phyloP scores from a whole-genome alignment of 306 rosid species.

The Albizia julibrissin region DNA sequence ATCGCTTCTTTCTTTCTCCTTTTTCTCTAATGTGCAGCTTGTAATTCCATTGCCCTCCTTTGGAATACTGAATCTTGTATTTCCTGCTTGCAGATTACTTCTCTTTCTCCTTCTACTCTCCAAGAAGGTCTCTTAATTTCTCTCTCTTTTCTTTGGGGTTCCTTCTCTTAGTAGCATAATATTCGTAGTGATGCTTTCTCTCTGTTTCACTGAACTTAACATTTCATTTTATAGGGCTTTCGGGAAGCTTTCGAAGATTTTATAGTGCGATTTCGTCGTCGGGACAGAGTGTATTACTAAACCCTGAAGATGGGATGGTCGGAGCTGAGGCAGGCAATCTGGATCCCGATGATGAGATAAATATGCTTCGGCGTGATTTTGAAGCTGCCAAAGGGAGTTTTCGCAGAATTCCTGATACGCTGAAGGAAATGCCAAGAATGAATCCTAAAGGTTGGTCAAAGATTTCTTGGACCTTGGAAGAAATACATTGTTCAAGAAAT shows the following conservation, averaged over 20 bases:
- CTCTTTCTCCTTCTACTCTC: conserved; percentile 37
- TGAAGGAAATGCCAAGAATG: conserved; percentile 70
- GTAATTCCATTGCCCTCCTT: conserved; percentile 6
- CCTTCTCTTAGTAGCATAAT: neutral
- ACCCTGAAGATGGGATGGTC: conserved; percentile 18
- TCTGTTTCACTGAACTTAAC: conserved; percentile 23
- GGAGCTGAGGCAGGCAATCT: conserved; percentile 23
- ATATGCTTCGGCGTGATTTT: conserved; percentile 59
- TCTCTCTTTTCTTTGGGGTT: neutral
- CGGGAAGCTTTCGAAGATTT: conserved; percentile 50
- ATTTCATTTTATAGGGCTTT: conserved; percentile 48
- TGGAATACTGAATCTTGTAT: conserved; percentile 19
- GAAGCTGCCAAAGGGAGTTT: conserved; percentile 68
- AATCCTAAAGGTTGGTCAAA: conserved; percentile 74
- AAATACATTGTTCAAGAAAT: neutral
- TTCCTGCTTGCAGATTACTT: conserved; percentile 43
- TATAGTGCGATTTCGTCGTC: conserved; percentile 38
- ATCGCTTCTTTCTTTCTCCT: conserved; percentile 24
- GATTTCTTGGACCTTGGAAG: neutral
- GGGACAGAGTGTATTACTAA: conserved; percentile 31
- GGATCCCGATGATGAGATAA: conserved; percentile 48
- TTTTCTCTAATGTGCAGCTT: neutral
- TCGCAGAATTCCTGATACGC: conserved; percentile 60
- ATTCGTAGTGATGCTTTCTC: neutral
- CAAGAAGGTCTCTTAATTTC: conserved; percentile 43